Evolutionary conservation across 345 rosid genomes (phyloP), one percentile per base, ranked within the genome.

Genomic region (Schrenkiella parvula): DNA sequence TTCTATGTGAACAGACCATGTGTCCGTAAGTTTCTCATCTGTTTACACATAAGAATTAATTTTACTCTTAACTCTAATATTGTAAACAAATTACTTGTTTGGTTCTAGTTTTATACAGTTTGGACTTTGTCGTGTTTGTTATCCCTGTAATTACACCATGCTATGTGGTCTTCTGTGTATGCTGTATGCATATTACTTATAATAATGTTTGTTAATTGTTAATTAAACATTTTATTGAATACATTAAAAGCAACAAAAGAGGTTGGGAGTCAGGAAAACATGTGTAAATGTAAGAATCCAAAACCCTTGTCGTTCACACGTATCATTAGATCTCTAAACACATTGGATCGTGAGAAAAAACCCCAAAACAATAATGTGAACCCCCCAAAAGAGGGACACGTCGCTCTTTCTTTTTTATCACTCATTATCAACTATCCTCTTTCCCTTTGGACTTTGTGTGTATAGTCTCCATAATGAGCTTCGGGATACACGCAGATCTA

Each of bases 311-410:
- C 39, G 57, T 54, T 52, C 26, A 22, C 52, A 72, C 56, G 76
- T 54, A 63, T 53, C 63, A 21, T 17, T 42, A 73, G 32, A 64
- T 55, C 56, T 25, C 58, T 66, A 47, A 73, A 47, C 37, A 66
- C 66, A 73, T 66, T 9, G 78, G 72, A 73, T 73, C 66, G 41
- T 28, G 77, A 7, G 59, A 31, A 26, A 39, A 51, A 51, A 62
- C 31, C 1, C 52, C 52, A 61, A 17, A 53, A 71, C 3, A 39
- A 37, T 64, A 53, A 73, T 34, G 76, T 72, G 76, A 72, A 72
- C 55, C 63, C 46, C 18, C 7, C 4, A 35, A 47, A 64, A 15
- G 32, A 18, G 59, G 64, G 64, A 56, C 72, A 73, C 78, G 77
- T 72, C 12, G 43, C 56, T 23, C 57, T 54, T 64, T 17, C 39